Base-by-base conservation (phyloP, 2,329 filamentous ascomycete genomes). In the Botrytis aclada region DNA sequence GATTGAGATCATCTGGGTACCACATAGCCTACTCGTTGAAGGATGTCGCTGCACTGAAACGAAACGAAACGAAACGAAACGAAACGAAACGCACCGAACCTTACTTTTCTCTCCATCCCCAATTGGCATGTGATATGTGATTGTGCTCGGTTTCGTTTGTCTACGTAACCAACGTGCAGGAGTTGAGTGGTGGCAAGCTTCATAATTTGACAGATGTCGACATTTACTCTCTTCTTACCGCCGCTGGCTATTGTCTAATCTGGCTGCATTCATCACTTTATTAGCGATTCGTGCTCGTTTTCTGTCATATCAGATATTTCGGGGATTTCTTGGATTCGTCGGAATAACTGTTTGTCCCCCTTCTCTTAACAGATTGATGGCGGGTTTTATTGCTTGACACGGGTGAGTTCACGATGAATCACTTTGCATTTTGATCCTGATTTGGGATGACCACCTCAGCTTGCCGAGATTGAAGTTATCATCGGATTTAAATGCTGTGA, bases 391-490 rank as follows among this genome's bases (percentile, higher is more conserved):
- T 72, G 62, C 62, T 41, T 39, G 51, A 39, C 54, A 58, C 70
- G 62, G 25, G 29, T 67, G 41, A 34, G 37, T 60, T 47, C 39
- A 67, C 34, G 51, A 67, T 67, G 70, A 71, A 56, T 71, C 70
- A 71, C 54, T 39, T 62, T 70, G 39, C 16, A 45, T 34, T 34
- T 61, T 54, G 47, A 51, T 60, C 22, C 70, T 60, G 18, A 61
- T 69, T 65, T 61, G 41, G 70, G 62, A 47, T 60, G 32, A 61
- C 25, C 41, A 37, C n/a, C 43, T 61, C 54, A 60, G 70, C 62
- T 58, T 67, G 70, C 63, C 65, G 47, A 72, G 70, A 72, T 66
- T 72, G 70, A 72, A 69, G 70, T 69, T 56, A 69, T 72, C 62
- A 51, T 60, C 29, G 18, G 70, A 69, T 67, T 41, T 61, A 22